Base-by-base conservation (phyloP, 2,329 filamentous ascomycete species). In the Paracoccidioides lutzii region DNA sequence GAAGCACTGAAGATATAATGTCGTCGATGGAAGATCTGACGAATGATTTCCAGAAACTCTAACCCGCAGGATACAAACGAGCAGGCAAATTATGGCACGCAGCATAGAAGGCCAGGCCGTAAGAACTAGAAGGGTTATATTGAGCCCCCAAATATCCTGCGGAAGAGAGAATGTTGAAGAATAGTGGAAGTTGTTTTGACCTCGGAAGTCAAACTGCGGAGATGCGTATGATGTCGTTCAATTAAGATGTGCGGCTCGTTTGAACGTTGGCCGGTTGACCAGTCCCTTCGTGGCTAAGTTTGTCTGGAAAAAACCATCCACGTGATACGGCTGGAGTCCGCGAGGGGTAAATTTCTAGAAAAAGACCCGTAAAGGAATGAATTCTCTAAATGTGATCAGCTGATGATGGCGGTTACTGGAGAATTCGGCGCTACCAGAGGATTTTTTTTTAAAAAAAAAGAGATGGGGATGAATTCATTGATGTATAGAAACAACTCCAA, bases 191-290 rank as follows among this genome's bases (percentile, higher is more conserved):
- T 1, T 22, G 22, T 22, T 22, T 22, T 22, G 22, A 22, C 22
- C 42, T 44, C 42, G 9, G 15, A 15, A 51, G 37, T 30, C 43
- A 32, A 46, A 42, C 40, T 42, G 40, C 40, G 8, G 8, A 42
- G 40, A n/a, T 46, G 15, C 43, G 30, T 9, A 52, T 51, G 49
- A 51, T 51, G 49, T 51, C 49, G 49, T 40, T 41, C 37, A 32
- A 41, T 41, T 41, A 14, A 30, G 22, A n/a, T 22, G 15, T 51
- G 49, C 41, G 49, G 49, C 35, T 14, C 14, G 14, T 3, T 10
- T 7, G 42, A 7, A 22, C 14, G 43, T 15, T n/a, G n/a, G n/a
- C n/a, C n/a, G n/a, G n/a, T n/a, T n/a, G n/a, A n/a, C n/a, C n/a
- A n/a, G n/a, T n/a, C n/a, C n/a, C n/a, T n/a, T n/a, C n/a, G n/a